Conservation (phyloP, 768 basidiomycete species). For the Mycena capillaripes region DNA sequence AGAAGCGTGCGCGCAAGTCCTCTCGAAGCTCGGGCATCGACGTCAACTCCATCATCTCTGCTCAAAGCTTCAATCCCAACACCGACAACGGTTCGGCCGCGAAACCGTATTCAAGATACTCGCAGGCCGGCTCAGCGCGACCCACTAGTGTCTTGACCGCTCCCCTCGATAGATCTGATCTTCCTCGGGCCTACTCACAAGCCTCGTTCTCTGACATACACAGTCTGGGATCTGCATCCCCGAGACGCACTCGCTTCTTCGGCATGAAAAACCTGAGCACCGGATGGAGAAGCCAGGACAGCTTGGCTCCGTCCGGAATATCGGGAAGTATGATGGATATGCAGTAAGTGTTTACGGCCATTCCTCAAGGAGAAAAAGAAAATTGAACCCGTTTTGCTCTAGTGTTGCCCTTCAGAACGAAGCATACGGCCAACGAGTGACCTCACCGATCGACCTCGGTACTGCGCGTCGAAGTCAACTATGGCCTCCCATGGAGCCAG, state of each 20-base stretch:
- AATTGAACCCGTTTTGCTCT: conserved; percentile 25
- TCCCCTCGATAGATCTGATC: conserved; percentile 70
- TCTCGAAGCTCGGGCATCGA: conserved; percentile 81
- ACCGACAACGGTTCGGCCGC: conserved; percentile 71
- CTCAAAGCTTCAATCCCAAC: conserved; percentile 66
- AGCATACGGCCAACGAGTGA: conserved; percentile 47
- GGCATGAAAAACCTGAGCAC: conserved; percentile 79
- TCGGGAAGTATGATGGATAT: conserved; percentile 94
- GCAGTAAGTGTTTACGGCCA: conserved; percentile 74
- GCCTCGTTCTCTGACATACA: conserved; percentile 87
- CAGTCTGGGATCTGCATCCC: conserved; percentile 77
- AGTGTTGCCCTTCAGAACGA: conserved; percentile 88
- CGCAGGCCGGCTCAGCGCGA: conserved; percentile 62
- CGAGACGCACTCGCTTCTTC: conserved; percentile 83
- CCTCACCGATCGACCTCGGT: conserved; percentile 52
- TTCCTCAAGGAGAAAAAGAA: neutral
- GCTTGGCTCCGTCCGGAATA: conserved; percentile 83
- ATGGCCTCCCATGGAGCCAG: conserved; percentile 60
- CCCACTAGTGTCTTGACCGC: conserved; percentile 74
- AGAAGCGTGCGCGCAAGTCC: conserved; percentile 79
- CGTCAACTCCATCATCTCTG: conserved; percentile 80
- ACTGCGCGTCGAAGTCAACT: conserved; percentile 65
- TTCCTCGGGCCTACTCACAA: conserved; percentile 80
- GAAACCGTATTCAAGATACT: conserved; percentile 74
- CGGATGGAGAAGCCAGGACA: conserved; percentile 86